A percentile compares a stretch with the other conserved stretches of the same genome.
These are phyloP conservation scores for Eutrema yunnanense DNA, from an alignment of 345 rosid species.

Conservation along the genomic window DNA sequence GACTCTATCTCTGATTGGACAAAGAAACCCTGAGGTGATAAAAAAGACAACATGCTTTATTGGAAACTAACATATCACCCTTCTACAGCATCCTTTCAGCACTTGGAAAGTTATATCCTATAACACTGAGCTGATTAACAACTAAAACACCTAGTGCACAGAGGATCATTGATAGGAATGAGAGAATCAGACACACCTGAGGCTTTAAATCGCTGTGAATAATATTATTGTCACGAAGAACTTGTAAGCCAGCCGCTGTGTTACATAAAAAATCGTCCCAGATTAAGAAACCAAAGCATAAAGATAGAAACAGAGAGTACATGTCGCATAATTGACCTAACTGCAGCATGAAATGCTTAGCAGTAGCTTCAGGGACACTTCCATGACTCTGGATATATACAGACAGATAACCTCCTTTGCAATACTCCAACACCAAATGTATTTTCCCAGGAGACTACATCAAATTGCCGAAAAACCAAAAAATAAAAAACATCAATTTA, in stretches of 20 bases:
- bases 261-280: background rate
- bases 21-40: background rate
- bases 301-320: conserved; percentile 2
- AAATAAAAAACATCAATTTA: background rate
- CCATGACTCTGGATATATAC: conserved; percentile 71
- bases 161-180: background rate
- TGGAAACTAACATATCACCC: background rate
- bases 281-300: background rate
- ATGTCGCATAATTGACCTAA: conserved; percentile 44
- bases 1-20: background rate
- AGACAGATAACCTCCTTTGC: conserved; percentile 91
- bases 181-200: conserved; percentile 56
- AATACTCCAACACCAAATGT: conserved; percentile 81
- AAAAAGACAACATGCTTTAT: no score
- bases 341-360: conserved; percentile 93
- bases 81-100: background rate
- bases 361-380: conserved; percentile 67
- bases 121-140: background rate
- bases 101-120: background rate
- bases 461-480: background rate
- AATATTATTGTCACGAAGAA: conserved; percentile 89
- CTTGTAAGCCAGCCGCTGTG: conserved; percentile 82
- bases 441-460: conserved; percentile 88
- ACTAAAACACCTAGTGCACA: background rate
- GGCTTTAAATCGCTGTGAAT: conserved; percentile 97